Percentiles rank a stretch among this genome's conserved stretches.
phyloP scores from a whole-genome alignment of 352 stramenopile genomes.

The Phytopythium chamaehyphon region DNA sequence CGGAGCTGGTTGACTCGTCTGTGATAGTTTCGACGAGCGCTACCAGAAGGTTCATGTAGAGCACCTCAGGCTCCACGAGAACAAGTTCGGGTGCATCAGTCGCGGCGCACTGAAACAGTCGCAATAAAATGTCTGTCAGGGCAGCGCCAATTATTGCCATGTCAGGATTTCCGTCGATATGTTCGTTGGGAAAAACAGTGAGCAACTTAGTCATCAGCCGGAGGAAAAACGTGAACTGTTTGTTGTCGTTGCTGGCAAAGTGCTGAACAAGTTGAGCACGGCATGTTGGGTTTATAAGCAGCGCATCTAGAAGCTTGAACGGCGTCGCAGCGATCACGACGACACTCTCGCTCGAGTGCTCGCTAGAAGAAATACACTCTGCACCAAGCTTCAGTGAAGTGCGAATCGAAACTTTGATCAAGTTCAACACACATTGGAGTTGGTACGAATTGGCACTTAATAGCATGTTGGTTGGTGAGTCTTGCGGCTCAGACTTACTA shows the following conservation, averaged over 20 bases:
- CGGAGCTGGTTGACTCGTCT: neutral
- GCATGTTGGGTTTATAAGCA: slow-evolving; percentile 50
- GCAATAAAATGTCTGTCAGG: slow-evolving; percentile 39
- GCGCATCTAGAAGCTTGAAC: slow-evolving; percentile 43
- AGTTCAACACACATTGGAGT: slow-evolving; percentile 53
- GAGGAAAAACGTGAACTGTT: slow-evolving; percentile 68
- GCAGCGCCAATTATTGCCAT: slow-evolving; percentile 24
- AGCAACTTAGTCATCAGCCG: slow-evolving; percentile 64
- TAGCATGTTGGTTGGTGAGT: neutral
- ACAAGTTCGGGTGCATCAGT: slow-evolving; percentile 38
- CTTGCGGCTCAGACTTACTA: slow-evolving; percentile 9
- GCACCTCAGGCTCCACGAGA: slow-evolving; percentile 29
- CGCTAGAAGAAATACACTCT: slow-evolving; percentile 45
- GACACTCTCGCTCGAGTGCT: slow-evolving; percentile 12
- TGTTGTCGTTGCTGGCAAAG: slow-evolving; percentile 52
- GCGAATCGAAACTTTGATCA: slow-evolving; percentile 52
- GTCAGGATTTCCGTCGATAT: slow-evolving; percentile 14
- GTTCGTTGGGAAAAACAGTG: slow-evolving; percentile 39
- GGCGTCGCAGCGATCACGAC: slow-evolving; percentile 33
- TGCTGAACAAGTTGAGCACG: slow-evolving; percentile 46
- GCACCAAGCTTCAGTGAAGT: slow-evolving; percentile 63
- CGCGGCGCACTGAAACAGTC: slow-evolving; percentile 36
- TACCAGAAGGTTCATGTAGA: slow-evolving; percentile 56
- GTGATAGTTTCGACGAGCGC: slow-evolving; percentile 28
- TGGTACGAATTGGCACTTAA: slow-evolving; percentile 42